Conservation (phyloP, 495 filamentous ascomycete genomes). For the Penicillium cinerascens region DNA sequence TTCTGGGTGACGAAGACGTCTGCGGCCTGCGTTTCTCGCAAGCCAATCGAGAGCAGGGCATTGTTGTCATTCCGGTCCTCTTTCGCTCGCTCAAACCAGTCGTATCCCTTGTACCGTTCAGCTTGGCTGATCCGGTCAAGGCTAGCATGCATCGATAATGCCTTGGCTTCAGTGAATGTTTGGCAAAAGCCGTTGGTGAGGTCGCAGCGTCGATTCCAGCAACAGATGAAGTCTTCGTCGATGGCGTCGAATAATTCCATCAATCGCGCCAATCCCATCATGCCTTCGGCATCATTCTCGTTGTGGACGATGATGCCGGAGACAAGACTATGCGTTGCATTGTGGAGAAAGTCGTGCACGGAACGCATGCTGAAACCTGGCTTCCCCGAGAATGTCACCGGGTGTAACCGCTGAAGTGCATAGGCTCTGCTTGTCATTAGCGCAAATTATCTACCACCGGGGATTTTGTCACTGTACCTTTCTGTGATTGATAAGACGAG, state of each 20-base stretch:
- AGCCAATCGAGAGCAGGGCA: constrained; percentile 38
- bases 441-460: neutral
- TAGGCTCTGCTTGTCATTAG: constrained; percentile 52
- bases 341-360: constrained; percentile 39
- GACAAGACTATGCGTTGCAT: constrained; percentile 36
- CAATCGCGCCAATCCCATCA: constrained; percentile 41
- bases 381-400: constrained; percentile 38
- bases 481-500: constrained; percentile 61
- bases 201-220: constrained; percentile 41
- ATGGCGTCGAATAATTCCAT: constrained; percentile 45
- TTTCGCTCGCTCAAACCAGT: constrained; percentile 58
- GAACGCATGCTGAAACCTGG: constrained; percentile 37
- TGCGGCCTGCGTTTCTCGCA: constrained; percentile 64
- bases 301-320: constrained; percentile 45
- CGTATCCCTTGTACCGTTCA: constrained; percentile 52
- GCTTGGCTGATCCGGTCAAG: constrained; percentile 28
- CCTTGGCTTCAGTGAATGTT: constrained; percentile 34
- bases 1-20: constrained; percentile 72
- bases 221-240: constrained; percentile 41
- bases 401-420: constrained; percentile 60
- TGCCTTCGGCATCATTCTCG: constrained; percentile 41
- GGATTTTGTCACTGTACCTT: constrained; percentile 28
- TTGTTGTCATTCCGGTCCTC: constrained; percentile 30
- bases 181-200: constrained; percentile 32
- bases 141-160: constrained; percentile 34